Conservation (phyloP, 371 early-diverging fungal species). For the Mucor indicus region DNA sequence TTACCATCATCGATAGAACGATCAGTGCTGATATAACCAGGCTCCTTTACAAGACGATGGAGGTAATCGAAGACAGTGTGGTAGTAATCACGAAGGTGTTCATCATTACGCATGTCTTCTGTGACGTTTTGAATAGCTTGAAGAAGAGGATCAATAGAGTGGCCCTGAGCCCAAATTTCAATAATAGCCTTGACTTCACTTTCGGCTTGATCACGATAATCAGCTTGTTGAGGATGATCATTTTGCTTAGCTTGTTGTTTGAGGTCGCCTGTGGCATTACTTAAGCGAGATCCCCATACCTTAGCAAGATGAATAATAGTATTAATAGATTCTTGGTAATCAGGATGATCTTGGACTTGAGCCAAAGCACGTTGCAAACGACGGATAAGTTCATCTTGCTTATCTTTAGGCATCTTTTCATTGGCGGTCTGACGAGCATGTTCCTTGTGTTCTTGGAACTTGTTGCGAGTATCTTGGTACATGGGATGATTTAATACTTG, state of each 20-base stretch:
- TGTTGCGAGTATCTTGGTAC: conserved; percentile 2
- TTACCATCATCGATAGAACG: conserved; percentile 30
- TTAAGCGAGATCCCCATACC: conserved; percentile 37
- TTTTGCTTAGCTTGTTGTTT: conserved; percentile 5
- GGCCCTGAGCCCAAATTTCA: conserved; percentile 58
- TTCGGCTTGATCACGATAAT: conserved; percentile 25
- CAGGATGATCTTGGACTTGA: conserved; percentile 47
- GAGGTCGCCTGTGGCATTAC: conserved; percentile 12
- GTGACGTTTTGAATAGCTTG: conserved; percentile 28
- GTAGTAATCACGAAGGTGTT: conserved; percentile 31
- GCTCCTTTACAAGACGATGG: conserved; percentile 22
- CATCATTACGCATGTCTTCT: conserved; percentile 27
- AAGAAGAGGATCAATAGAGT: conserved; percentile 43
- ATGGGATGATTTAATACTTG: not conserved
- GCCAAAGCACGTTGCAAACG: conserved; percentile 43
- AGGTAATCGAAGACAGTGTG: conserved; percentile 24
- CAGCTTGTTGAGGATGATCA: conserved; percentile 7
- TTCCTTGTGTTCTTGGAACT: conserved; percentile 7
- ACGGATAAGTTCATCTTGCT: conserved; percentile 35
- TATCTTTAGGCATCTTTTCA: conserved; percentile 40
- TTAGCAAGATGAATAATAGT: conserved; percentile 35
- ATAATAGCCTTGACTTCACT: conserved; percentile 47
- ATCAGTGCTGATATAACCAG: conserved; percentile 22
- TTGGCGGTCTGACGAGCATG: conserved; percentile 11
- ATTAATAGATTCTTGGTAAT: conserved; percentile 51